Conservation (phyloP, 2,329 filamentous ascomycete species). For the Aspergillus viridinutans region DNA sequence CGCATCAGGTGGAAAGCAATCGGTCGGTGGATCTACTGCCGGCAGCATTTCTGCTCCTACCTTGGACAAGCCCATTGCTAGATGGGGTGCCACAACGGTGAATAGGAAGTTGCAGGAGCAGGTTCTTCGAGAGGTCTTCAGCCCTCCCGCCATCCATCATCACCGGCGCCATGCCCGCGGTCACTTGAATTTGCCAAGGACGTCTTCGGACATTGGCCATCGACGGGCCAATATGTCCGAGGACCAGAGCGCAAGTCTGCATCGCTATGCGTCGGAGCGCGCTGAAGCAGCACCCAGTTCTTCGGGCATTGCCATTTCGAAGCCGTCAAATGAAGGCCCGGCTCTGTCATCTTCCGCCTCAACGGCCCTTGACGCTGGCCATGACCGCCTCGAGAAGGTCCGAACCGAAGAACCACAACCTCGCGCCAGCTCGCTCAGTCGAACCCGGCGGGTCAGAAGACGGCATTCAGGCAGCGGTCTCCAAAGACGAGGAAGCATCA, state of each 20-base stretch:
- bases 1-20: constrained; percentile 7
- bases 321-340: constrained; percentile 21
- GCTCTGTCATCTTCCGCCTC: constrained; percentile 37
- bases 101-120: constrained; percentile 85
- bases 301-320: constrained; percentile 26
- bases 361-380: constrained; percentile 33
- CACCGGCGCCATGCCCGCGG: constrained; percentile 64
- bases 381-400: constrained; percentile 31
- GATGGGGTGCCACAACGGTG: constrained; percentile 87
- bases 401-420: constrained; percentile 46
- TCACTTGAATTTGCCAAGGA: constrained; percentile 59
- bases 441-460: constrained; percentile 46
- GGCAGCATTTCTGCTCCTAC: constrained; percentile 20
- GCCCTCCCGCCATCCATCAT: constrained; percentile 77
- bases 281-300: constrained; percentile 19
- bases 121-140: constrained; percentile 87
- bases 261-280: constrained; percentile 14
- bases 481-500: constrained; percentile 69
- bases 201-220: constrained; percentile 30
- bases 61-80: constrained; percentile 48
- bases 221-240: constrained; percentile 34
- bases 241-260: constrained; percentile 23
- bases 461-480: constrained; percentile 86
- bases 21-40: constrained; percentile 9
- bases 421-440: constrained; percentile 26